These are phyloP conservation scores for Fusarium keratoplasticum DNA, from an alignment of 2,329 filamentous ascomycete species.

Conservation along the genomic window DNA sequence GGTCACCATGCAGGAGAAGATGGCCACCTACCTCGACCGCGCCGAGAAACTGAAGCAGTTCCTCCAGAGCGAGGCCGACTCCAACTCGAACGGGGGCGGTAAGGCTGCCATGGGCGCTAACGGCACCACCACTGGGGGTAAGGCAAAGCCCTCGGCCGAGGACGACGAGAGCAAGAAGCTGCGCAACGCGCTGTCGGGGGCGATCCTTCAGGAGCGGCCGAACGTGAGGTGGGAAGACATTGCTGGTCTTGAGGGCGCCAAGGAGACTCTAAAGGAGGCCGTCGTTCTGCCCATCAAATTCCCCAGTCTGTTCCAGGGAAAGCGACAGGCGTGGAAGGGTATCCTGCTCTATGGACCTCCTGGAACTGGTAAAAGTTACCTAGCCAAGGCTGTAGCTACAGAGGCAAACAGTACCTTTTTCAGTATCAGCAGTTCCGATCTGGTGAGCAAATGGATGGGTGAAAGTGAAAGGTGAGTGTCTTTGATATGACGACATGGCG, in stretches of 20 bases:
- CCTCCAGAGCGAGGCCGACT: slow-evolving; percentile 79
- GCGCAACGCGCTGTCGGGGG: slow-evolving; percentile 87
- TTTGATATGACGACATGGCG: neutral
- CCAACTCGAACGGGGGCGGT: slow-evolving; percentile 74
- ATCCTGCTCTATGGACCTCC: slow-evolving; percentile 96
- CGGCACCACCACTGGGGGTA: slow-evolving; percentile 71
- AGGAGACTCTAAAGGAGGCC: slow-evolving; percentile 97
- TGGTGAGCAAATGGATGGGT: slow-evolving; percentile 99
- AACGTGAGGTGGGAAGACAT: slow-evolving; percentile 99
- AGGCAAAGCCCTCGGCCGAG: slow-evolving; percentile 68
- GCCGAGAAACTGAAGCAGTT: slow-evolving; percentile 98
- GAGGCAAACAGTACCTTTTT: slow-evolving; percentile 99
- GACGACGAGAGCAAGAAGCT: slow-evolving; percentile 97
- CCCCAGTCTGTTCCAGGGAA: slow-evolving; percentile 93
- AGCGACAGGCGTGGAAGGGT: slow-evolving; percentile 97
- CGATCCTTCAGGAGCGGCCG: slow-evolving; percentile 93
- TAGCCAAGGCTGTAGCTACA: slow-evolving; percentile 97
- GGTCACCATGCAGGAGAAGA: slow-evolving; percentile 96
- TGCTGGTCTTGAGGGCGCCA: slow-evolving; percentile 91
- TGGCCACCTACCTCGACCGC: slow-evolving; percentile 96
- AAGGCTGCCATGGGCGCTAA: slow-evolving; percentile 75
- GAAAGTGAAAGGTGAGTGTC: slow-evolving; percentile 87
- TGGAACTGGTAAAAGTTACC: slow-evolving; percentile 96
- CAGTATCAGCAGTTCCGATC: slow-evolving; percentile 95
- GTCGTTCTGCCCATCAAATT: slow-evolving; percentile 99